Conservation (phyloP, 805 yeast genomes). For the Lipomyces yamanashiensis region DNA sequence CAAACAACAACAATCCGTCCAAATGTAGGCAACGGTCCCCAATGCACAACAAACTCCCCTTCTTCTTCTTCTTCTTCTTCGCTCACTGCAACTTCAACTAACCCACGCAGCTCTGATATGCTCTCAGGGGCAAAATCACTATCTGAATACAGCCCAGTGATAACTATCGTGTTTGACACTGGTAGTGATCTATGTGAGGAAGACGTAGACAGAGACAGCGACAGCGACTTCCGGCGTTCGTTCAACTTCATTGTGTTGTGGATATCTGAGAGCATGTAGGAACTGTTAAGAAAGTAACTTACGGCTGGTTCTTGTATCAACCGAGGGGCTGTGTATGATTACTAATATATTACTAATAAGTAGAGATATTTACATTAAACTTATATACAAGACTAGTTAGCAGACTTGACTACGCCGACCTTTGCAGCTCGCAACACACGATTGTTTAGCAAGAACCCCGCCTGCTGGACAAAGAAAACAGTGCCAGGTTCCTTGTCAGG, state of each 20-base stretch:
- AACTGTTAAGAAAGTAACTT: too few relatives aligned
- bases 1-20: conserved; percentile 33
- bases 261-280: too few relatives aligned
- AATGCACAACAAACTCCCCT: conserved; percentile 25
- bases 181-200: not conserved
- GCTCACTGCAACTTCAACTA: not conserved
- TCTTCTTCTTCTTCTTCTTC: not conserved
- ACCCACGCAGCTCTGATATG: not conserved
- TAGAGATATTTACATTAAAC: not conserved
- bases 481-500: conserved; percentile 91
- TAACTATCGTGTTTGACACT: conserved; percentile 10
- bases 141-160: conserved; percentile 2
- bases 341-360: not conserved
- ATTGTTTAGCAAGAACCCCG: conserved; percentile 82
- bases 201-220: not conserved
- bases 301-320: not conserved
- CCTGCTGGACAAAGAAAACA: conserved; percentile 88
- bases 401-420: conserved; percentile 82
- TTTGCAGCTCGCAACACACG: conserved; percentile 94
- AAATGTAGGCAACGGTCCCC: conserved; percentile 28
- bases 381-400: not conserved
- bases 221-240: not conserved
- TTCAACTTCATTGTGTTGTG: too few relatives aligned
- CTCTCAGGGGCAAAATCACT: not conserved
- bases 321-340: not conserved